Base-by-base conservation (phyloP, 495 filamentous ascomycete species). In the Schizothecium vesticola region DNA sequence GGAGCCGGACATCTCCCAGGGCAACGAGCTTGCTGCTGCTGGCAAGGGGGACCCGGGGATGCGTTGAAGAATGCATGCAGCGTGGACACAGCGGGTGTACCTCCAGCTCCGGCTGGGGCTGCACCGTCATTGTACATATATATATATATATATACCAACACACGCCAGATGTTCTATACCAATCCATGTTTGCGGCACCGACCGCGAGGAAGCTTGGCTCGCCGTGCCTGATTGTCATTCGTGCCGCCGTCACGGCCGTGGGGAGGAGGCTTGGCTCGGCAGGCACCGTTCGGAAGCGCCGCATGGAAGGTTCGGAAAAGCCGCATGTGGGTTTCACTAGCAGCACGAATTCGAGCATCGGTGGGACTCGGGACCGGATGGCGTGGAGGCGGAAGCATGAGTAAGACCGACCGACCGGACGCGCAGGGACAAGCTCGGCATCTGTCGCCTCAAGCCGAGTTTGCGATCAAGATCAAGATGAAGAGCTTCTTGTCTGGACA, bases 281-380 rank as follows among this genome's bases (percentile, higher is more conserved):
- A 21, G 23, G 59, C 16, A 29, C 16, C 59, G 25, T 19, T 23
- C 59, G 59, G 59, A 31, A 61, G 28, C 57, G 11, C 57, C 57
- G 57, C 16, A 68, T 70, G 69, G 66, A 71, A 71, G 69, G 61
- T 22, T 71, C 69, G 69, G 69, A 71, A 68, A 61, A 59, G 69
- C 65, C 69, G 61, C 69, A 68, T 59, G 61, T 61, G 59, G 58
- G 25, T 31, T 21, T 55, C n/a, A 26, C 25, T 58, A 29, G 43
- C 36, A 65, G 31, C 31, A 36, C 16, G 36, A 43, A 16, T 7
- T 43, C 16, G 43, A 51, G 23, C 58, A 3, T 59, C 22, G 58
- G 58, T 59, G 22, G 58, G 24, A 59, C 13, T 51, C 43, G 43
- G 43, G 43, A 51, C 43, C 43, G 43, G 43, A 51, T 51, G 16